Conservation (phyloP, 2,329 filamentous ascomycete species). For the Cadophora sp. region DNA sequence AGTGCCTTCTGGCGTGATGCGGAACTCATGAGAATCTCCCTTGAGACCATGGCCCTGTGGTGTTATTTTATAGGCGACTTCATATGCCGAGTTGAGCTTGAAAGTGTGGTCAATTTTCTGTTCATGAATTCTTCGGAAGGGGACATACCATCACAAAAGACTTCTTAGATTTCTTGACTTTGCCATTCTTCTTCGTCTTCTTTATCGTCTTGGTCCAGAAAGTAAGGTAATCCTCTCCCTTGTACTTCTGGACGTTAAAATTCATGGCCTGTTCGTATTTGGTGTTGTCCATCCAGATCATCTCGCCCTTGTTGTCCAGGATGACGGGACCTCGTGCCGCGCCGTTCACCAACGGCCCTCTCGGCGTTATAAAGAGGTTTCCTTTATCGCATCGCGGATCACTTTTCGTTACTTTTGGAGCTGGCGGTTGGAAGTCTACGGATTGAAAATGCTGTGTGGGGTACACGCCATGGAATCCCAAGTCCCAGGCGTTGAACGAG, state of each 20-base stretch:
- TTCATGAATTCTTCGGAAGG: not conserved
- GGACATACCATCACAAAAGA: conserved; percentile 20
- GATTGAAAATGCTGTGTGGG: conserved; percentile 32
- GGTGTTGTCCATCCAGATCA: conserved; percentile 25
- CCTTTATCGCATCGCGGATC: conserved; percentile 29
- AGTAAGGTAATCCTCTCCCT: conserved; percentile 25
- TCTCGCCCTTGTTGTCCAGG: conserved; percentile 16
- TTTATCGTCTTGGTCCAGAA: conserved; percentile 25
- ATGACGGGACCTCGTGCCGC: conserved; percentile 25
- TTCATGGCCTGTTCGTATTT: conserved; percentile 25
- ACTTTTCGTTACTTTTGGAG: conserved; percentile 29
- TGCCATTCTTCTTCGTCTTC: conserved; percentile 19
- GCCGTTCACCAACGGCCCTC: conserved; percentile 26
- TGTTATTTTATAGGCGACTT: conserved; percentile 20
- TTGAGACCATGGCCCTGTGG: conserved; percentile 21
- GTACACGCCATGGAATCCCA: conserved; percentile 30
- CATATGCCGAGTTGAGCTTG: conserved; percentile 10
- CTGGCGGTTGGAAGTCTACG: conserved; percentile 28
- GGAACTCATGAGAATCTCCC: conserved; percentile 28
- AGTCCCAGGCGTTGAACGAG: conserved; percentile 32
- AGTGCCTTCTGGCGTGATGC: conserved; percentile 25
- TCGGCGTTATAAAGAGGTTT: conserved; percentile 27
- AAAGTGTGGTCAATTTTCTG: not conserved
- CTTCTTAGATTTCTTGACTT: conserved; percentile 16
- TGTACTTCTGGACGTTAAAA: conserved; percentile 25